Base-by-base conservation (phyloP, 495 filamentous ascomycete genomes). In the Neurospora pannonica region DNA sequence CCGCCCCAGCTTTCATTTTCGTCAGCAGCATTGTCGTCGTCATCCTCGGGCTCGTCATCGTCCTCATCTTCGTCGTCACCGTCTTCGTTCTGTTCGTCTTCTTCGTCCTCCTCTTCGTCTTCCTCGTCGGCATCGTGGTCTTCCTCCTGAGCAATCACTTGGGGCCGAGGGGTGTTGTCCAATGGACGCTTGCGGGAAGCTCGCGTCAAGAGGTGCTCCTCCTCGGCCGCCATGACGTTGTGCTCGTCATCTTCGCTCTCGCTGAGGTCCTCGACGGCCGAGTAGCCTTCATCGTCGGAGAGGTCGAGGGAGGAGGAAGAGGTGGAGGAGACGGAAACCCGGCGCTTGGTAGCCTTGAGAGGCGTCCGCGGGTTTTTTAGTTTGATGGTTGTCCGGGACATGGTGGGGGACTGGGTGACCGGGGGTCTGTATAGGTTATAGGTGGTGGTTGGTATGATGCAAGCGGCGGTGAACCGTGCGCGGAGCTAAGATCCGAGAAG, bases 181-280 rank as follows among this genome's bases (percentile, higher is more conserved):
- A 75, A 74, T 70, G 80, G 48, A 74, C 76, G 72, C 80, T 79
- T 76, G 24, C 79, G 81, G 76, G 78, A 75, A 71, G 80, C 80
- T 71, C 82, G 74, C 40, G 79, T 78, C 70, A 93, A 85, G 71
- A 94, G 92, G 76, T 90, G 86, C 79, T 89, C 83, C 83, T 93
- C 92, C 86, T 96, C 92, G 76, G 88, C 84, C 82, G 89, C 88
- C 77, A 90, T 87, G 36, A 94, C 86, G 84, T 90, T 89, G 78
- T 90, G 87, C 76, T 94, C 92, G 80, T 93, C 91, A 73, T 85
- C 82, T 71, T 92, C 91, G 10, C 87, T 91, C 70, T 94, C 93
- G 72, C 88, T 91, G 74, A 97, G 91, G 43, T 92, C 88, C 76
- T 94, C 91, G 40, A 95, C 90, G 21, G 86, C 92, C 17, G 90